A percentile compares a stretch with the other conserved stretches of the same genome.
Conservation (phyloP, 345 rosid genomes). For the Clausena lansium region DNA sequence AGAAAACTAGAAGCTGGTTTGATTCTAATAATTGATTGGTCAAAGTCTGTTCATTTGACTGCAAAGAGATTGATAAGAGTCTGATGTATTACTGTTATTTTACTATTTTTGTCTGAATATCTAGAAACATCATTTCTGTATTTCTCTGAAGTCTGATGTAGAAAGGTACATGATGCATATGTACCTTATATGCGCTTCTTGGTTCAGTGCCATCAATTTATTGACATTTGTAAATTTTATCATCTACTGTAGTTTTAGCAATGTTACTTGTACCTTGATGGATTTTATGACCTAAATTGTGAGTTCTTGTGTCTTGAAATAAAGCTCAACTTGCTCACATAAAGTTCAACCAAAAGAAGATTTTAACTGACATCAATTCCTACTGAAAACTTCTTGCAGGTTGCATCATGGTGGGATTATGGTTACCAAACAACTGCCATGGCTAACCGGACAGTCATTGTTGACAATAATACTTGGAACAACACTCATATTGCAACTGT, state of each 20-base stretch:
- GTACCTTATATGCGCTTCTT: not conserved
- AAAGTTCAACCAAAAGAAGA: constrained; percentile 4
- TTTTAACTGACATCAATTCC: not conserved
- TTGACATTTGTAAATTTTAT: not conserved
- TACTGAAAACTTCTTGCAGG: constrained; percentile 43
- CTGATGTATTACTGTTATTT: not conserved
- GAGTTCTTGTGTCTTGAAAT: not conserved
- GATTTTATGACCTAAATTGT: not conserved
- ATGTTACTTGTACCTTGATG: not conserved
- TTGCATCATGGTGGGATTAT: constrained; percentile 99
- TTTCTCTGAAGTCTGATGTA: not conserved
- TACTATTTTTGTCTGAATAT: constrained; percentile 1
- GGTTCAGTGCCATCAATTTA: constrained; percentile 3
- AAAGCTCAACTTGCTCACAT: not conserved
- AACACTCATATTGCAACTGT: constrained; percentile 99
- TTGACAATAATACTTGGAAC: constrained; percentile 98
- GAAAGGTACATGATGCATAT: not conserved
- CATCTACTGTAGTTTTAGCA: not conserved
- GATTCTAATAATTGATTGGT: not conserved
- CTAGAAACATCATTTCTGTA: not conserved
- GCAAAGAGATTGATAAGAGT: not conserved
- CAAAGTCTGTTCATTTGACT: not conserved
- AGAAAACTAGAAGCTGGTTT: not conserved
- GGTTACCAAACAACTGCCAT: constrained; percentile 99
- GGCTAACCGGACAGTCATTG: constrained; percentile 99